These are phyloP conservation scores for Sarcodon sp. DNA, from an alignment of 768 basidiomycete species.

Conservation along the genomic window DNA sequence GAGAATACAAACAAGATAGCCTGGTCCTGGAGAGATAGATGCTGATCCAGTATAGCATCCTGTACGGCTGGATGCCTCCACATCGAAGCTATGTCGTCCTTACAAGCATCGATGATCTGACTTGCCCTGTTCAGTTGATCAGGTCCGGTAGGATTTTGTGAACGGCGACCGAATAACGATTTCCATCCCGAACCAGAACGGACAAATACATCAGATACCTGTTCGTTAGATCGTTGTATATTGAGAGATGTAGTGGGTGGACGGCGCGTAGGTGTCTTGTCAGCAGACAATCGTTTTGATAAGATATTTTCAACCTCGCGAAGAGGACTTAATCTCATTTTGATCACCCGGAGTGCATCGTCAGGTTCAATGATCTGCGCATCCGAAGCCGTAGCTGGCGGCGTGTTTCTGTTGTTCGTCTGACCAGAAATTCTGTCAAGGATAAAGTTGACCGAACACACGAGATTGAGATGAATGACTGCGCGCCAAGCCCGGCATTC, in stretches of 20 bases:
- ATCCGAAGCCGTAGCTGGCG: constrained; percentile 8
- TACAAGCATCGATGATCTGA: constrained; percentile 38
- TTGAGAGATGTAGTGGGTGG: constrained; percentile 5
- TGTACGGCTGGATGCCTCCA: constrained; percentile 39
- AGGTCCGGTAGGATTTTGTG: constrained; percentile 10
- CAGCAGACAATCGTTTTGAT: constrained; percentile 26
- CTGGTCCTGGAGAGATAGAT: constrained; percentile 39
- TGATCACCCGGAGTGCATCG: constrained; percentile 28
- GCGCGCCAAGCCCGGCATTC: constrained; percentile 52
- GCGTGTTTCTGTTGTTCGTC: not conserved
- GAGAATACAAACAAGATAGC: constrained; percentile 42
- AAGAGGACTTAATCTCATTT: constrained; percentile 39
- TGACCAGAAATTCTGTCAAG: constrained; percentile 24
- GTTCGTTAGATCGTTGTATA: constrained; percentile 3
- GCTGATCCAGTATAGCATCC: constrained; percentile 24
- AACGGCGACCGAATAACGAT: constrained; percentile 19
- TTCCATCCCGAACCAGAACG: constrained; percentile 39
- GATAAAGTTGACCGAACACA: constrained; percentile 36
- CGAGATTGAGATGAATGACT: constrained; percentile 56
- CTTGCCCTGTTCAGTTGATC: constrained; percentile 29
- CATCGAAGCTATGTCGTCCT: constrained; percentile 37
- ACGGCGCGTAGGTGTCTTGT: constrained; percentile 8
- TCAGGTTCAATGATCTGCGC: constrained; percentile 1
- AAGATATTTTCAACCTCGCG: constrained; percentile 42
- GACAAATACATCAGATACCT: constrained; percentile 32